Evolutionary conservation across 208 protist species (phyloP).

Genomic region (Wallacemonas sp.): DNA sequence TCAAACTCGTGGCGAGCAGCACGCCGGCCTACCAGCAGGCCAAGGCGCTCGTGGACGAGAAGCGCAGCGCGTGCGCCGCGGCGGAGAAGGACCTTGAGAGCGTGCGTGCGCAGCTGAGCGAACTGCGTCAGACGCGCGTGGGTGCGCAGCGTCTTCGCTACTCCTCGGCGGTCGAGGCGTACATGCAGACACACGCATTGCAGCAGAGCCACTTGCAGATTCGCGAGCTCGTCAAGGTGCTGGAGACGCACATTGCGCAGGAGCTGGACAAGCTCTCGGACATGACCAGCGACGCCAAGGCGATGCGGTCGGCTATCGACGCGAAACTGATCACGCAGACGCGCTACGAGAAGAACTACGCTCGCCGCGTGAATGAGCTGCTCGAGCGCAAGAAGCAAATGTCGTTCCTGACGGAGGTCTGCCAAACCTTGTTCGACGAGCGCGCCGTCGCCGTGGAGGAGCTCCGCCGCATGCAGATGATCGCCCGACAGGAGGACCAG

Average conservation of each 20-base stretch:
- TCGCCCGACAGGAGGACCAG: slow-evolving; percentile 42
- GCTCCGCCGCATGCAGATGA: slow-evolving; percentile 38
- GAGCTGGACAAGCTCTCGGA: slow-evolving; percentile 87
- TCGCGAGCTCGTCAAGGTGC: slow-evolving; percentile 68
- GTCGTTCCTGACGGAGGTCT: slow-evolving; percentile 92
- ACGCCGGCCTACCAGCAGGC: slow-evolving; percentile 55
- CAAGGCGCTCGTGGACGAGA: slow-evolving; percentile 37
- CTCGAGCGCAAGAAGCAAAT: slow-evolving; percentile 91
- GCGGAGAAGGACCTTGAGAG: slow-evolving; percentile 41
- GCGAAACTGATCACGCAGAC: slow-evolving; percentile 82
- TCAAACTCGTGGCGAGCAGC: slow-evolving; percentile 53
- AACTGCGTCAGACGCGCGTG: slow-evolving; percentile 24
- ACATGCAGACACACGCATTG: slow-evolving; percentile 2
- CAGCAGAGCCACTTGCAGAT: slow-evolving; percentile 23
- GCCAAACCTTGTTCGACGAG: slow-evolving; percentile 86
- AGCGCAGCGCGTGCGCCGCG: slow-evolving; percentile 49
- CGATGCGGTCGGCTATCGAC: slow-evolving; percentile 85
- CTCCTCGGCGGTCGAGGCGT: slow-evolving; percentile 14
- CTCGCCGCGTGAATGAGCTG: slow-evolving; percentile 79
- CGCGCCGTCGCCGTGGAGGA: slow-evolving; percentile 55
- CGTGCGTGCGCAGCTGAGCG: slow-evolving; percentile 26
- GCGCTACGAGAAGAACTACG: slow-evolving; percentile 89
- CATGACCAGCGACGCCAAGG: slow-evolving; percentile 75
- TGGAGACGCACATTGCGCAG: slow-evolving; percentile 90
- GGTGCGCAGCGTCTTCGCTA: not conserved